Evolutionary conservation across 768 basidiomycete genomes (phyloP).

Genomic region (Kwoniella mangroviensis): DNA sequence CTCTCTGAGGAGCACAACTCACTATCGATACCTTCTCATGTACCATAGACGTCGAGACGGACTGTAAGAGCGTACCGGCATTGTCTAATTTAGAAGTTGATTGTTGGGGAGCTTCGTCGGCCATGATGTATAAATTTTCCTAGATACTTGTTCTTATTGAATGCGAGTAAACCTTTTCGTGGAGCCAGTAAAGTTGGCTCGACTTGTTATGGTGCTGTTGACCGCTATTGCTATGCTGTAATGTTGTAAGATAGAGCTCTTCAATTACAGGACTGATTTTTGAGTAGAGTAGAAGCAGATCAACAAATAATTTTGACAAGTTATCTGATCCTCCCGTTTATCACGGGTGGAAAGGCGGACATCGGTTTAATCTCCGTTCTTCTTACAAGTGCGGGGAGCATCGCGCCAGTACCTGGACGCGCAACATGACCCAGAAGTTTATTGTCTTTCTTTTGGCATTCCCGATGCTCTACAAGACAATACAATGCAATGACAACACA

Average conservation of each 20-base stretch:
- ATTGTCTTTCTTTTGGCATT: neutral
- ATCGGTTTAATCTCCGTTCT: neutral
- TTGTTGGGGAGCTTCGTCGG: conserved; percentile 28
- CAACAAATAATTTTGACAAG: neutral
- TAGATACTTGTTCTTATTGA: too few species aligned
- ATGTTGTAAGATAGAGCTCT: too few species aligned
- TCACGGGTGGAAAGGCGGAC: neutral
- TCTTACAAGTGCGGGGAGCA: too few species aligned
- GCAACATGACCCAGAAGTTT: neutral
- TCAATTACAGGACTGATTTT: too few species aligned
- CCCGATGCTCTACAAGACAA: neutral
- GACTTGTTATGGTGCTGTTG: too few species aligned
- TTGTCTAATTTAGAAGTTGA: conserved; percentile 39
- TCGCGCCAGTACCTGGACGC: neutral
- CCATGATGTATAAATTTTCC: conserved; percentile 12
- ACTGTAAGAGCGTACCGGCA: conserved; percentile 44
- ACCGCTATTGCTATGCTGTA: too few species aligned
- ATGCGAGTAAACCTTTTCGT: too few species aligned
- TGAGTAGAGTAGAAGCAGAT: too few species aligned
- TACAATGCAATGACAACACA: too few species aligned
- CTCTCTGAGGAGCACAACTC: too few species aligned
- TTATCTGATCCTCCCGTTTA: neutral
- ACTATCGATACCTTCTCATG: conserved; percentile 56
- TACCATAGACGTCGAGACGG: conserved; percentile 34
- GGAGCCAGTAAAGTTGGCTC: too few species aligned